Conservation (phyloP, 352 stramenopile genomes). For the Phytophthora sp. region DNA sequence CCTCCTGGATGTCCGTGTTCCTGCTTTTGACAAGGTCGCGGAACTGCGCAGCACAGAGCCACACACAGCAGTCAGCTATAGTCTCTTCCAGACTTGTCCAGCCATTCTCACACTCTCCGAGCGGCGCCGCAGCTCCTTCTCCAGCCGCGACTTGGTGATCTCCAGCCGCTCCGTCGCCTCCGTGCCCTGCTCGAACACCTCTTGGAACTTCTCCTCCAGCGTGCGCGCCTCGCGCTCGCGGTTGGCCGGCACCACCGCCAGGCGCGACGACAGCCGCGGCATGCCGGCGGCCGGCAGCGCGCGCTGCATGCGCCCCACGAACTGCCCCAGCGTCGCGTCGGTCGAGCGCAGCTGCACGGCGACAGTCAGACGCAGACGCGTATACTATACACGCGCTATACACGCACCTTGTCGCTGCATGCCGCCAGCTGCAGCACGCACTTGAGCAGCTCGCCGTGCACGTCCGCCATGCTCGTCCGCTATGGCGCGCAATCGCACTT, state of each 20-base stretch:
- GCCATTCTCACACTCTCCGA: conserved; percentile 39
- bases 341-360: conserved; percentile 58
- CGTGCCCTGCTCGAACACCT: conserved; percentile 55
- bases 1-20: conserved; percentile 78
- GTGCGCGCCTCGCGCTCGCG: conserved; percentile 34
- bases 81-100: not conserved
- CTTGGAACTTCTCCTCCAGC: conserved; percentile 59
- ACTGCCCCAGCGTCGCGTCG: conserved; percentile 52
- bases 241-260: conserved; percentile 59
- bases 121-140: conserved; percentile 68
- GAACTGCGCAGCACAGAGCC: conserved; percentile 44
- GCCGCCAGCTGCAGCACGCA: conserved; percentile 76
- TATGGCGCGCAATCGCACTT: too few relatives aligned
- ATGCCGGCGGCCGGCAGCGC: conserved; percentile 52
- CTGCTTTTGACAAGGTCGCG: conserved; percentile 65
- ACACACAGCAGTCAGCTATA: not conserved
- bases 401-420: conserved; percentile 71
- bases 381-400: not conserved
- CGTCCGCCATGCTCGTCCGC: conserved; percentile 50
- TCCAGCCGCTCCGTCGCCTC: conserved; percentile 73
- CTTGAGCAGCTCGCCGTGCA: conserved; percentile 69
- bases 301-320: conserved; percentile 44
- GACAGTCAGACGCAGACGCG: too few relatives aligned
- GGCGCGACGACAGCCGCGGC: conserved; percentile 61
- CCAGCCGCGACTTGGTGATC: conserved; percentile 60